A percentile compares a stretch with the other conserved stretches of the same genome.
Evolutionary conservation across 805 yeast species (phyloP).

Genomic region (Starmerella lactis-condensi): DNA sequence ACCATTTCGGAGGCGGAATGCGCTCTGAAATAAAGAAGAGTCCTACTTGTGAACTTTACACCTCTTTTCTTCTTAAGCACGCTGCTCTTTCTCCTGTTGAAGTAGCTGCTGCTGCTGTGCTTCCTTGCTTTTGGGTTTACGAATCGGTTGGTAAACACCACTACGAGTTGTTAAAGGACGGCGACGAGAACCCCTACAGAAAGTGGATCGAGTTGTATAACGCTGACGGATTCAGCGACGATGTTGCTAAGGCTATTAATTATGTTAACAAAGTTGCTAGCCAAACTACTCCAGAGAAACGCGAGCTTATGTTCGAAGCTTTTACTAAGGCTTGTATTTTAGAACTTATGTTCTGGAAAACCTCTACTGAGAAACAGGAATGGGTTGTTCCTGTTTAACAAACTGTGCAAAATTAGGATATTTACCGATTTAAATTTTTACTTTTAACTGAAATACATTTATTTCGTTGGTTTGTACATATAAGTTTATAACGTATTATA

Average conservation of each 20-base stretch:
- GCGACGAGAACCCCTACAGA: slow-evolving; percentile 21
- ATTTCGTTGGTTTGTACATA: too few species aligned
- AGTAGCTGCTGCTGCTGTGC: slow-evolving; percentile 15
- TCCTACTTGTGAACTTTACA: slow-evolving; percentile 13
- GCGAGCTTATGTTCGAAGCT: slow-evolving; percentile 11
- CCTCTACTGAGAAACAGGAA: slow-evolving; percentile 11
- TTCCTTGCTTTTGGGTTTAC: slow-evolving; percentile 17
- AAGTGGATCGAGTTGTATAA: slow-evolving; percentile 48
- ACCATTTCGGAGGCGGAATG: not conserved
- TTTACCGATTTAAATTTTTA: too few species aligned
- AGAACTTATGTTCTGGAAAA: slow-evolving; percentile 15
- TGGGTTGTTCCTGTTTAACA: slow-evolving; percentile 7
- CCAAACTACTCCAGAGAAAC: slow-evolving; percentile 7
- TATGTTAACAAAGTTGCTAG: slow-evolving; percentile 10
- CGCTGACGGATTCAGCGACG: slow-evolving; percentile 37
- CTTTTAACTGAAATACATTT: too few species aligned
- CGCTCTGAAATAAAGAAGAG: slow-evolving; percentile 3
- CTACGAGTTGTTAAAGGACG: slow-evolving; percentile 56
- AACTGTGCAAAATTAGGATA: too few species aligned
- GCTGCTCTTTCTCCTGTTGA: slow-evolving; percentile 10
- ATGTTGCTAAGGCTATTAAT: slow-evolving; percentile 21
- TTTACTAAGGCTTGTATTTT: slow-evolving; percentile 7
- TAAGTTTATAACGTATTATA: too few species aligned
- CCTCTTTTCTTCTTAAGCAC: slow-evolving; percentile 9
- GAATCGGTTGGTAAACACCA: slow-evolving; percentile 25